Evolutionary conservation across 805 yeast genomes (phyloP).

Genomic region (Debaryomyces tyrocola): DNA sequence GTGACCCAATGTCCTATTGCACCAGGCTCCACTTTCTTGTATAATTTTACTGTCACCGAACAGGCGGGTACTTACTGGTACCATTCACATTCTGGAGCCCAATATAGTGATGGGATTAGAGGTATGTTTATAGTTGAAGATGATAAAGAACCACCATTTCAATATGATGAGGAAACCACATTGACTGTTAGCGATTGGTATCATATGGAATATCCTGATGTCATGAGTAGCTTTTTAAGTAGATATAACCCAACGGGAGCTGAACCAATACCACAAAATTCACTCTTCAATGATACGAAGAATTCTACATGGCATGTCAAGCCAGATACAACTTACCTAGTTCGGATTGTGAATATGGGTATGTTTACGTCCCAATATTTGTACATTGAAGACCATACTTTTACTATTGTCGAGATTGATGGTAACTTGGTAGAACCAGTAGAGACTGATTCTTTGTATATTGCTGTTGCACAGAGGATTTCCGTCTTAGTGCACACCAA

Average conservation of each 20-base stretch:
- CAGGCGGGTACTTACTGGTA: constrained; percentile 59
- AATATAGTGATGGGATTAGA: constrained; percentile 76
- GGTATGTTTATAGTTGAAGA: constrained; percentile 64
- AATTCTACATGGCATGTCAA: constrained; percentile 75
- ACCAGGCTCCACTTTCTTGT: constrained; percentile 37
- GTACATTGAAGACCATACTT: constrained; percentile 83
- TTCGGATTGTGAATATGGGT: constrained; percentile 83
- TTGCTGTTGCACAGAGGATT: constrained; percentile 92
- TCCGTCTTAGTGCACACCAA: constrained; percentile 77
- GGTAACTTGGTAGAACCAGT: constrained; percentile 82
- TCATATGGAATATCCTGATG: constrained; percentile 57
- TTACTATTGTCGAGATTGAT: constrained; percentile 88
- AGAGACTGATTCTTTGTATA: constrained; percentile 67
- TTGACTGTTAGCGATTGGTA: constrained; percentile 86
- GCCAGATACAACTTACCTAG: constrained; percentile 81
- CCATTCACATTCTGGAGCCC: constrained; percentile 76
- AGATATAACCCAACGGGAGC: constrained; percentile 95
- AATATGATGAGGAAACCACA: constrained; percentile 74
- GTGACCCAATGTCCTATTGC: constrained; percentile 48
- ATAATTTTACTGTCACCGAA: constrained; percentile 37
- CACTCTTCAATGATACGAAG: constrained; percentile 78
- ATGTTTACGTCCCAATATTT: constrained; percentile 90
- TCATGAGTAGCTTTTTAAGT: constrained; percentile 59
- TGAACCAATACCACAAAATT: constrained; percentile 88
- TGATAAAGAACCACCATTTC: constrained; percentile 21